Evolutionary conservation across 192 early-diverging fungal genomes (phyloP), one percentile per base, ranked within the genome.

Genomic region (Spizellomyces sp.): DNA sequence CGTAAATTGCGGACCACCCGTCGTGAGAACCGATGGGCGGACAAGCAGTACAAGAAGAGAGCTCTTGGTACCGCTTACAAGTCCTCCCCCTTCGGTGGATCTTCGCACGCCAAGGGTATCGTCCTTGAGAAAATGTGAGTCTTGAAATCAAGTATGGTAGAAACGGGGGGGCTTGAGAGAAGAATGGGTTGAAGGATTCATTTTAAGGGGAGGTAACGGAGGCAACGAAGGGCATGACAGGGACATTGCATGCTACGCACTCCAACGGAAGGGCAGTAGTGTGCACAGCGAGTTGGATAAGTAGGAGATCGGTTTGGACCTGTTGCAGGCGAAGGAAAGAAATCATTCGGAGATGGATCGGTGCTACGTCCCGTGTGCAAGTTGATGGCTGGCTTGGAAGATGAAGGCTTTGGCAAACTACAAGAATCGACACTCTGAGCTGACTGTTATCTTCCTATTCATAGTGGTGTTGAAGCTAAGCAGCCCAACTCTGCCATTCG

Each of bases 401-500:
- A 36, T 3, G 27, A 36, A 36, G 27, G 27, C 27, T 0, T 36
- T 36, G 27, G 27, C 27, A 3, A n/a, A 36, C 27, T 36, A 36
- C 27, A 36, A 36, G 27, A 36, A 36, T 3, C 3, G 27, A 36
- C 27, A 36, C 27, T 3, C 0, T 36, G 0, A 36, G 27, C 27
- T 36, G 27, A 36, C 21, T 42, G 21, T n/a, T 81, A 15, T 65
- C 41, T 72, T 45, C 14, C 19, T 57, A 56, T 42, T 9, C 48
- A 69, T 73, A 93, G 91, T 85, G 98, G 96, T 93, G 94, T 99
- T 80, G 98, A 99, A 90, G 95, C 98, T 83, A 99, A 99, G 87
- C 98, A 99, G 86, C 98, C 98, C 82, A 99, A 99, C 93, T 99
- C 98, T 88, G 98, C 98, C 73, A 99, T 99, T 92, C 95, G 98